Percentiles rank a stretch among this genome's conserved stretches.
These are phyloP conservation scores for Rosa lucieae DNA, from an alignment of 306 rosid genomes.

Conservation along the genomic window DNA sequence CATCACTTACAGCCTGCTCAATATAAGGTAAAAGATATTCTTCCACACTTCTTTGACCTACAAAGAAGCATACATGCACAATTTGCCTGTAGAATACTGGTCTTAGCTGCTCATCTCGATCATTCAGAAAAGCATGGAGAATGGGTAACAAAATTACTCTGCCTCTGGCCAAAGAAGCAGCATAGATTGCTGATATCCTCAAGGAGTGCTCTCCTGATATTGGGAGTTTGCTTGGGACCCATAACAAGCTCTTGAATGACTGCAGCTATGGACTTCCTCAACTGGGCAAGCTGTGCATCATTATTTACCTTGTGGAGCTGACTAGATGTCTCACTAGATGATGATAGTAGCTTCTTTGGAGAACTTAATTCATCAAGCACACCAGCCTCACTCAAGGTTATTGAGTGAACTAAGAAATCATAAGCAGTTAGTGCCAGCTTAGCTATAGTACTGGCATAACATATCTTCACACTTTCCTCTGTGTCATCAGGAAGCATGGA, in stretches of 20 bases:
- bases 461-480: conserved; percentile 96
- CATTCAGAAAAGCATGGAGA: conserved; percentile 95
- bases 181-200: conserved; percentile 80
- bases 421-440: conserved; percentile 90
- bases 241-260: conserved; percentile 97
- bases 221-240: conserved; percentile 99
- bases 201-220: conserved; percentile 94
- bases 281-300: conserved; percentile 58
- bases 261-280: conserved; percentile 91
- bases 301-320: conserved; percentile 56
- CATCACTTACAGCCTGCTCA: conserved; percentile 89
- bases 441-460: conserved; percentile 93
- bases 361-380: conserved; percentile 82
- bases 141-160: conserved; percentile 91
- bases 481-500: conserved; percentile 99
- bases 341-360: conserved; percentile 50
- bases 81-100: conserved; percentile 87
- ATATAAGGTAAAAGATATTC: conserved; percentile 98
- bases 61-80: conserved; percentile 94
- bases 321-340: conserved; percentile 64
- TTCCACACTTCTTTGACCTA: conserved; percentile 97
- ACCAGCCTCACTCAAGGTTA: conserved; percentile 95
- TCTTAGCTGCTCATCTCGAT: conserved; percentile 88
- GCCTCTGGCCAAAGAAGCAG: conserved; percentile 95
- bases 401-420: conserved; percentile 86